Evolutionary conservation across 2,329 filamentous ascomycete genomes (phyloP).

Genomic region (Coniochaeta ligniaria): DNA sequence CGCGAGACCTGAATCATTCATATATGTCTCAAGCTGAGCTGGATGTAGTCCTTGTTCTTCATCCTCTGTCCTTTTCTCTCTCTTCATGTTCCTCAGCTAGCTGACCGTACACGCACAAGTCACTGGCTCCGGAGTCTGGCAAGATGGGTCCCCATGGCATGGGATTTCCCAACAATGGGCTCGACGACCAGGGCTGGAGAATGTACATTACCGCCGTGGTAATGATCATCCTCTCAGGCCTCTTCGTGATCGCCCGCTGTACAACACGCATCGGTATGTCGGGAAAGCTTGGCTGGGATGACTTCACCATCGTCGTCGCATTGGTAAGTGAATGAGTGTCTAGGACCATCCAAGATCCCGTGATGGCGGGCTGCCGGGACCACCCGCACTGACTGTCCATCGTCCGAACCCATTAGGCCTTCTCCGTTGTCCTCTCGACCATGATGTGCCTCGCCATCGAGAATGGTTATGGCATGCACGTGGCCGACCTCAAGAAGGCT

Average conservation of each 20-base stretch:
- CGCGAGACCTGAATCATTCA: too few relatives aligned
- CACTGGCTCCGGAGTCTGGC: background rate
- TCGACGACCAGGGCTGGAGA: constrained; percentile 6
- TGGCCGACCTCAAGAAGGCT: constrained; percentile 2
- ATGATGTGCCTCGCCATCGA: constrained; percentile 8
- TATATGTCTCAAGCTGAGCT: background rate
- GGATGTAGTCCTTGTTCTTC: background rate
- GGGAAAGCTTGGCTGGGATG: constrained; percentile 4
- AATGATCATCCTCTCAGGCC: constrained; percentile 5
- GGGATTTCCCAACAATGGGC: constrained; percentile 6
- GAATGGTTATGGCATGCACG: constrained; percentile 10
- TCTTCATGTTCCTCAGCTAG: background rate
- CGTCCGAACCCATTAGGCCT: constrained; percentile 1
- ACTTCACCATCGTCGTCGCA: constrained; percentile 2
- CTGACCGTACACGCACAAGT: background rate
- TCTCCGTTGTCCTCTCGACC: constrained; percentile 6
- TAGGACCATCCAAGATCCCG: background rate
- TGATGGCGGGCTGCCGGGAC: background rate
- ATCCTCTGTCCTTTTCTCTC: background rate
- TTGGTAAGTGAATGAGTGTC: constrained; percentile 1
- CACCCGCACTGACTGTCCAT: background rate
- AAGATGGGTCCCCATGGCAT: constrained; percentile 7
- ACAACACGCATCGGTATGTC: constrained; percentile 1
- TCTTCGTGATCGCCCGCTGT: constrained; percentile 5
- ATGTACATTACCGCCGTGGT: constrained; percentile 6